phyloP scores from a whole-genome alignment of 2,329 filamentous ascomycete genomes.

The Exophiala sideris region DNA sequence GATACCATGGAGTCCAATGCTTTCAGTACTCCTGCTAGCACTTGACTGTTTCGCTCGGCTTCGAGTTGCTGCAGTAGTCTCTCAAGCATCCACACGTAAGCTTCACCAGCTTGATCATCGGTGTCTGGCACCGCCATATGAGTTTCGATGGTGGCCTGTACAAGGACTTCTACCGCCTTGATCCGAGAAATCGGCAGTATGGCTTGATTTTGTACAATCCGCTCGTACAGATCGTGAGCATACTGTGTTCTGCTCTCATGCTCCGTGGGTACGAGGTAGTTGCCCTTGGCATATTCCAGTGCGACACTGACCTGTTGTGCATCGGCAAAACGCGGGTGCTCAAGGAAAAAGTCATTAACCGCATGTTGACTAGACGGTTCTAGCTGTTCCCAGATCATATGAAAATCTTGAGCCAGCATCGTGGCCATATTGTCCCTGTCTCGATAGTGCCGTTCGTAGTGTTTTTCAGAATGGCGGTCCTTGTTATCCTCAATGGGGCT shows the following conservation, averaged over 20 bases:
- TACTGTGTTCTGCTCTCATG: slow-evolving; percentile 7
- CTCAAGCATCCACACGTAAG: slow-evolving; percentile 16
- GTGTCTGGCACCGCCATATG: background rate
- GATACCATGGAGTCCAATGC: slow-evolving; percentile 17
- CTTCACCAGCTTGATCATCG: background rate
- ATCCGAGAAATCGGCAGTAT: slow-evolving; percentile 12
- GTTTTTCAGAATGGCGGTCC: slow-evolving; percentile 1
- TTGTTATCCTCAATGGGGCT: slow-evolving; percentile 11
- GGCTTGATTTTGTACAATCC: slow-evolving; percentile 14
- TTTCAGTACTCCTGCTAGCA: slow-evolving; percentile 15
- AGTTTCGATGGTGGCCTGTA: slow-evolving; percentile 2
- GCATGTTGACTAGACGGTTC: background rate
- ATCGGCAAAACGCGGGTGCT: slow-evolving; percentile 15
- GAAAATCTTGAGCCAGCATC: slow-evolving; percentile 13
- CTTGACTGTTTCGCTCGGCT: slow-evolving; percentile 15
- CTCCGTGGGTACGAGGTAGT: slow-evolving; percentile 8
- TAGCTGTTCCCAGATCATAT: slow-evolving; percentile 10
- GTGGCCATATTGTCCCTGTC: slow-evolving; percentile 15
- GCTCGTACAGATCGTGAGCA: slow-evolving; percentile 12
- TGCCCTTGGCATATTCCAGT: slow-evolving; percentile 13
- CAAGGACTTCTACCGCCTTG: slow-evolving; percentile 17
- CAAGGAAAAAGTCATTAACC: slow-evolving; percentile 16
- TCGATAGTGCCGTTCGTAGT: slow-evolving; percentile 15
- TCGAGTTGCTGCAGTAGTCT: slow-evolving; percentile 15
- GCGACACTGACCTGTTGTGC: slow-evolving; percentile 4